These are phyloP conservation scores for Monilinia fructicola DNA, from an alignment of 2,329 filamentous ascomycete genomes.

Conservation along the genomic window DNA sequence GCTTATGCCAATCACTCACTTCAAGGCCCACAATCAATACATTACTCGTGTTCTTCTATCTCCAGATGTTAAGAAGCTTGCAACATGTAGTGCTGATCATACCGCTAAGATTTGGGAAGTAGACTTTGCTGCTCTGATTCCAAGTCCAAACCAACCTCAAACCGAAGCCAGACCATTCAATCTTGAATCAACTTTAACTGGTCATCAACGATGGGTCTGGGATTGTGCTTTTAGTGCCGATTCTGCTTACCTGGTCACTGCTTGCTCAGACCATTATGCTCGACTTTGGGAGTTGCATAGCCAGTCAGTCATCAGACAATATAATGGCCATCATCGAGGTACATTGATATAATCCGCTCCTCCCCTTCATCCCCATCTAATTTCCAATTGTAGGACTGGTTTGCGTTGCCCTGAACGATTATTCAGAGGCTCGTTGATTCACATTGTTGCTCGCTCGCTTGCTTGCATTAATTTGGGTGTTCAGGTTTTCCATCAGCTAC, in stretches of 20 bases:
- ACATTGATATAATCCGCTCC: slow-evolving; percentile 41
- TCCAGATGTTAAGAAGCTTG: slow-evolving; percentile 71
- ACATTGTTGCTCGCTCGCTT: neutral
- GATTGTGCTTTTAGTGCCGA: slow-evolving; percentile 76
- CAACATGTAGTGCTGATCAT: slow-evolving; percentile 73
- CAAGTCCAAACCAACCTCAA: slow-evolving; percentile 35
- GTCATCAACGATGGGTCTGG: slow-evolving; percentile 77
- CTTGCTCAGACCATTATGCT: slow-evolving; percentile 73
- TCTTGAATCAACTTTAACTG: slow-evolving; percentile 67
- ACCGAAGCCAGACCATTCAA: slow-evolving; percentile 55
- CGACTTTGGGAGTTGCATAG: slow-evolving; percentile 69
- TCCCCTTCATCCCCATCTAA: neutral
- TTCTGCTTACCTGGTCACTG: slow-evolving; percentile 71
- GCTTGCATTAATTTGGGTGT: slow-evolving; percentile 16
- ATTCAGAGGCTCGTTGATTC: slow-evolving; percentile 41
- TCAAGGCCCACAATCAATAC: slow-evolving; percentile 70
- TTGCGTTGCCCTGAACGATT: slow-evolving; percentile 71
- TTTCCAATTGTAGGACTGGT: slow-evolving; percentile 43
- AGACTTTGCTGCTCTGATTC: slow-evolving; percentile 58
- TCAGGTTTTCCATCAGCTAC: neutral
- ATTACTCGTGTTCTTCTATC: slow-evolving; percentile 73
- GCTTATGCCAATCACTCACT: slow-evolving; percentile 69
- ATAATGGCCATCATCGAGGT: slow-evolving; percentile 73
- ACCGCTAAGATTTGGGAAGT: slow-evolving; percentile 97
- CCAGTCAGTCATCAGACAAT: slow-evolving; percentile 70